Evolutionary conservation across 2,329 filamentous ascomycete genomes (phyloP), one percentile per base, ranked within the genome.

Genomic region (Massarina eburnea): DNA sequence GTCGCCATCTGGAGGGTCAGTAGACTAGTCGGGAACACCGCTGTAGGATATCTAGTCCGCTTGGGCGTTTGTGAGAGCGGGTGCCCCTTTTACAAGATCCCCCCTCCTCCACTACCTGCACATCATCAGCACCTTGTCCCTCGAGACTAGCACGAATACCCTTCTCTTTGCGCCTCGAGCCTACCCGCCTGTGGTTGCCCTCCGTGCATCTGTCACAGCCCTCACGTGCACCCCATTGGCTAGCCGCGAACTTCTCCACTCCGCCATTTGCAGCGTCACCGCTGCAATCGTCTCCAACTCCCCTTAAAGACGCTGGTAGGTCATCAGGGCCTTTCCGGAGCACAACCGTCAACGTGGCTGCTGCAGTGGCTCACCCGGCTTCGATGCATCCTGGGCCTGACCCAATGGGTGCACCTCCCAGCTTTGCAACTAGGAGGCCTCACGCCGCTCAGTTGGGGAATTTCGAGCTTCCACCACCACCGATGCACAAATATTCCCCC

Each of bases 391-490:
- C 80, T 67, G 76, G 78, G 65, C 71, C 81, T 64, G 81, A 84
- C 69, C 74, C 75, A 67, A 79, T 85, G 74, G 78, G 78, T 69
- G 75, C 77, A 61, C 77, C 80, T 59, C 77, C 80, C 65, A 86
- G 85, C 73, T 84, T 91, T 67, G 82, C 84, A 57, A 79, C 84
- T 68, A 81, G 87, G 62, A 82, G 86, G 70, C 81, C 84, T 63
- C 85, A 85, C 62, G 83, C 86, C 51, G 82, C 81, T 46, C 80
- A 80, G 58, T 78, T 91, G 51, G 85, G 86, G 46, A 80, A 73
- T 56, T 88, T 89, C 64, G 83, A 87, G 62, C 80, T 89, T 40
- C 54, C 66, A 41, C 82, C 85, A 43, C 83, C 83, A 56, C 78
- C 80, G 40, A 73, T 80, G 61, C 65, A 79, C 58, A 82, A 81